Base-by-base conservation (phyloP, 345 rosid species). In the Aegle marmelos region DNA sequence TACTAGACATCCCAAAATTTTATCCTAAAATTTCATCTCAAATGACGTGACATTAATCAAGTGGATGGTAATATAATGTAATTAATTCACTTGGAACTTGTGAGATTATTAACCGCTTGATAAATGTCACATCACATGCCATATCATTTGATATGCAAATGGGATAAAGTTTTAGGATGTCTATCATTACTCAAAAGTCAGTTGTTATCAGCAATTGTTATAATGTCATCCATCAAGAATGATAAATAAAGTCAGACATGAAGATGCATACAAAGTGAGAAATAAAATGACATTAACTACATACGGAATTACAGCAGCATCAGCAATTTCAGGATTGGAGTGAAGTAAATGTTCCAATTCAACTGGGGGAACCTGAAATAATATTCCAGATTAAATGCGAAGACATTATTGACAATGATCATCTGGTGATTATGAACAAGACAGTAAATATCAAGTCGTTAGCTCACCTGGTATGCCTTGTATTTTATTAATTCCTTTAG, bases 281-380 rank as follows among this genome's bases (percentile, higher is more conserved):
- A 22, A 54, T 16, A 56, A 56, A 34, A 56, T 67, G 59, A 19
- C 7, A 78, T 21, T 22, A 28, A 67, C 48, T 60, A 85, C 96
- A 73, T 88, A 96, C 98, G 97, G 98, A 82, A 96, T 85, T 31
- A 96, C 97, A 70, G 99, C 98, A 79, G 94, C 98, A 87, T 96
- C 99, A 21, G 83, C 87, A 73, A 96, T 91, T 77, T 89, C 85
- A 34, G 97, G 91, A 80, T 90, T 37, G 22, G 97, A 90, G 5
- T 88, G 93, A 71, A 96, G 95, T 70, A 94, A 75, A 57, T 88
- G 91, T 83, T 96, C 99, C 91, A 96, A 72, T 73, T 96, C 99
- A 67, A 91, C 99, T 4, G 99, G 99, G 25, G 99, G 93, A 57
- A 96, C 97, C 99, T 95, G 84, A 56, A 83, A 73, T 17, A 21